Conservation (phyloP, 106 monocot species). For the Dendrobium catenatum region DNA sequence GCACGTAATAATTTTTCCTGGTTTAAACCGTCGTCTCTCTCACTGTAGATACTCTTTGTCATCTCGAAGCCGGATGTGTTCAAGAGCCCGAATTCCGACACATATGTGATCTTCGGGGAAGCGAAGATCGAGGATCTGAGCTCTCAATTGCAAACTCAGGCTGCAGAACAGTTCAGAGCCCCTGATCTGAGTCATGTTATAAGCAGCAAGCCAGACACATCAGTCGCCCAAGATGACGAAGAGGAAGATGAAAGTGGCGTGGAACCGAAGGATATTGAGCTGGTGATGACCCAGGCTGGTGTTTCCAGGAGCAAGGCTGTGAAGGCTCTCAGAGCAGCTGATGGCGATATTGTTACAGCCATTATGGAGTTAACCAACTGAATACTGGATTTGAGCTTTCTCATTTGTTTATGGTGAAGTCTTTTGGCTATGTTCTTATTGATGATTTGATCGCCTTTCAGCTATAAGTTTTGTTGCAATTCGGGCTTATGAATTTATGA, state of each 20-base stretch:
- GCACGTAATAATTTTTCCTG: too few species aligned
- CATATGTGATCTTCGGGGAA: conserved; percentile 18
- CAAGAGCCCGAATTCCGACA: conserved; percentile 27
- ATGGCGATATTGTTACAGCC: conserved; percentile 25
- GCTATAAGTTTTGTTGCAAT: too few species aligned
- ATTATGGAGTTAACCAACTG: conserved; percentile 23
- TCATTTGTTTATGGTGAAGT: too few species aligned
- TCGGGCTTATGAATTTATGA: too few species aligned
- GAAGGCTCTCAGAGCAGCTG: conserved; percentile 19
- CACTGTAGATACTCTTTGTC: conserved; percentile 21
- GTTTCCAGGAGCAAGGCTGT: conserved; percentile 23
- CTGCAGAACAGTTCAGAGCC: conserved; percentile 21
- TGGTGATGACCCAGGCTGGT: conserved; percentile 30
- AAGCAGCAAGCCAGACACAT: conserved; percentile 14
- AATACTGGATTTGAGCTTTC: background rate
- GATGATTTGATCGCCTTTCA: too few species aligned
- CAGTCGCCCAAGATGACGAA: conserved; percentile 20
- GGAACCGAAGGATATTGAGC: conserved; percentile 27
- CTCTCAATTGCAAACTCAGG: conserved; percentile 25
- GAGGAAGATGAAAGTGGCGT: conserved; percentile 23
- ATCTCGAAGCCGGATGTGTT: conserved; percentile 30
- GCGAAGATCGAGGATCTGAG: conserved; percentile 29
- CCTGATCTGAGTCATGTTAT: conserved; percentile 26
- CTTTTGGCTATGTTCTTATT: too few species aligned
- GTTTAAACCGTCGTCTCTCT: background rate